A percentile compares a stretch with the other conserved stretches of the same genome.
These are phyloP conservation scores for Penicillium sp. DNA, from an alignment of 2,329 filamentous ascomycete species.

Conservation along the genomic window DNA sequence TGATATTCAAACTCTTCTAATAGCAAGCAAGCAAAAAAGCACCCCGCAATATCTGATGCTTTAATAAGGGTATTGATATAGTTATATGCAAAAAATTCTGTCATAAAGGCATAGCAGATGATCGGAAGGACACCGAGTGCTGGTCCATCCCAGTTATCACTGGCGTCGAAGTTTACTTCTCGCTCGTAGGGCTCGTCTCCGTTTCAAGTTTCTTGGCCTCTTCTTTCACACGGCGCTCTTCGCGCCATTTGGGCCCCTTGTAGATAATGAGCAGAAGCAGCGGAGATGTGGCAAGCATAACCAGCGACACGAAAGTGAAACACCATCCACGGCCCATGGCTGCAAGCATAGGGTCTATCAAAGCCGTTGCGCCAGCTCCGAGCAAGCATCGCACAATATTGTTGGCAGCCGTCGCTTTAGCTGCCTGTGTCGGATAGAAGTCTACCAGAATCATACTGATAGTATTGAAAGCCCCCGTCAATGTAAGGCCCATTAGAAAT, in stretches of 20 bases:
- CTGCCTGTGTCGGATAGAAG: constrained; percentile 49
- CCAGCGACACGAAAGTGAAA: constrained; percentile 50
- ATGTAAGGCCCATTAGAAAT: constrained; percentile 47
- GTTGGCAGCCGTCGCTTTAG: constrained; percentile 52
- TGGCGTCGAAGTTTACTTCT: constrained; percentile 10
- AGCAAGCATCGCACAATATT: constrained; percentile 53
- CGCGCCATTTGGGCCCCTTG: constrained; percentile 53
- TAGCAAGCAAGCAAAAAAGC: neutral
- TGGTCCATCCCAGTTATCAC: neutral
- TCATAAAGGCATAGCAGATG: constrained; percentile 12
- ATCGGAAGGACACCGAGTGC: neutral
- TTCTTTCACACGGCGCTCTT: constrained; percentile 43
- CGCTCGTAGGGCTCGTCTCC: neutral
- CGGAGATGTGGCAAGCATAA: constrained; percentile 48
- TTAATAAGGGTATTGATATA: constrained; percentile 4
- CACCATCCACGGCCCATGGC: constrained; percentile 42
- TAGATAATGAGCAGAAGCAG: constrained; percentile 49
- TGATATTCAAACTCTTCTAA: constrained; percentile 7
- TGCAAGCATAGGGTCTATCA: constrained; percentile 50
- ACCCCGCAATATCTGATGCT: neutral
- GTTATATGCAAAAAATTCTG: constrained; percentile 3
- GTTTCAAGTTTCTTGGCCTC: constrained; percentile 28
- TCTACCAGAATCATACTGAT: constrained; percentile 57
- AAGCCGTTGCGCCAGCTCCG: constrained; percentile 51
- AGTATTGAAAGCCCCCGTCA: constrained; percentile 52